phyloP scores from a whole-genome alignment of 1,284 basidiomycete species.

The Apiotrichum sp. region DNA sequence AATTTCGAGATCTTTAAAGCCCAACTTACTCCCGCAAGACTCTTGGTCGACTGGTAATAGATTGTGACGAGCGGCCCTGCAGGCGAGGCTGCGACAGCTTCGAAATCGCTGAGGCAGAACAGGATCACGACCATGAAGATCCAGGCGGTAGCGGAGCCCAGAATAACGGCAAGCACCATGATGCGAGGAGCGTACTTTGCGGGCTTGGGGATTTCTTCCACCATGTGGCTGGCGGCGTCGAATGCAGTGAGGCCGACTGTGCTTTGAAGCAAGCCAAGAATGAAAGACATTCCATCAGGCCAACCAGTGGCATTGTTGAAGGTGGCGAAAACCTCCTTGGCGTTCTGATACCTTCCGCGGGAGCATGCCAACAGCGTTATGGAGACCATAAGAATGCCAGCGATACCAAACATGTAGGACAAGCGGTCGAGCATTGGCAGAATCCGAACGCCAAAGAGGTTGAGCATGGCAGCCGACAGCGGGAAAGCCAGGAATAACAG shows the following conservation, averaged over 20 bases:
- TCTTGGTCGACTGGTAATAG: slow-evolving; percentile 27
- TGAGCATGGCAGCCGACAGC: slow-evolving; percentile 3
- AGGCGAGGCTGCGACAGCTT: slow-evolving; percentile 2
- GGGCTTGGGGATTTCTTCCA: slow-evolving; percentile 40
- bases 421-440: slow-evolving; percentile 14
- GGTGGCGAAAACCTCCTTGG: no score
- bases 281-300: slow-evolving; percentile 34
- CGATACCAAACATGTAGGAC: slow-evolving; percentile 29
- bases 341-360: no score
- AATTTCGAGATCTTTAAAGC: no score
- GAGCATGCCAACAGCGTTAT: neutral
- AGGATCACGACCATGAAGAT: slow-evolving; percentile 40
- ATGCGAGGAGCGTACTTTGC: slow-evolving; percentile 33
- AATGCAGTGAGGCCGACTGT: slow-evolving; percentile 13
- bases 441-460: slow-evolving; percentile 10
- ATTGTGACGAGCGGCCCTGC: slow-evolving; percentile 12
- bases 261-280: slow-evolving; percentile 43
- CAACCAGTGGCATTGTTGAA: slow-evolving; percentile 13
- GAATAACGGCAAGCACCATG: slow-evolving; percentile 36
- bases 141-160: slow-evolving; percentile 28
- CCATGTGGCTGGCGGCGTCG: slow-evolving; percentile 40
- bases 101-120: slow-evolving; percentile 11
- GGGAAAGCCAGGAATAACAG: slow-evolving; percentile 9
- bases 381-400: slow-evolving; percentile 31
- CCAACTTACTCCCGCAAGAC: slow-evolving; percentile 13